Conservation (phyloP, 225 moss, liverwort and hornwort species). For the Takakia lepidozioides region DNA sequence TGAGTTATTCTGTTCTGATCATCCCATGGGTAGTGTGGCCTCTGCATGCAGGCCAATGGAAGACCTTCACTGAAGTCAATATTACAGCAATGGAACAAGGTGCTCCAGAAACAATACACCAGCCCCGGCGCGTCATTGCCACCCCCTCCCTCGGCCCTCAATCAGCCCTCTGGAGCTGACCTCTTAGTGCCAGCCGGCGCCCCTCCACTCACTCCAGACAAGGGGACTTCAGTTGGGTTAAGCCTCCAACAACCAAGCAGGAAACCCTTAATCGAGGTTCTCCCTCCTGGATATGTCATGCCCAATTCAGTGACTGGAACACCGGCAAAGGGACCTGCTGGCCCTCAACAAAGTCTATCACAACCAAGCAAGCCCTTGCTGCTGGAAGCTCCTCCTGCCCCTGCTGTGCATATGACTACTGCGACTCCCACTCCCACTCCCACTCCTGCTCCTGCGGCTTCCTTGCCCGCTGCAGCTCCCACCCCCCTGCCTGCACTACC, state of each 20-base stretch:
- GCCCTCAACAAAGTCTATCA: constrained; percentile 25
- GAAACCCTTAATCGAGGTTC: constrained; percentile 69
- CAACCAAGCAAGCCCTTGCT: constrained; percentile 36
- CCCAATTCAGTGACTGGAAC: constrained; percentile 37
- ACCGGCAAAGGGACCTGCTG: constrained; percentile 34
- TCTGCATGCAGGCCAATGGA: constrained; percentile 73
- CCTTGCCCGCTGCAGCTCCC: too few relatives aligned
- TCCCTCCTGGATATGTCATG: constrained; percentile 70
- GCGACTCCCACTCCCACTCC: too few relatives aligned
- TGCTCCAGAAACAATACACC: constrained; percentile 69
- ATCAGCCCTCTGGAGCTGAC: constrained; percentile 77
- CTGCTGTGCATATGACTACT: neutral
- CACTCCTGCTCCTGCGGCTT: too few relatives aligned
- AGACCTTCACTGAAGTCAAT: constrained; percentile 52
- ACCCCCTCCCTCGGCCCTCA: constrained; percentile 59
- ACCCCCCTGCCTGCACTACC: too few relatives aligned
- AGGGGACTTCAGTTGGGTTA: constrained; percentile 48
- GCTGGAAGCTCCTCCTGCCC: constrained; percentile 32
- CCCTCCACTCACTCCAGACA: constrained; percentile 56
- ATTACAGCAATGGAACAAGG: constrained; percentile 80
- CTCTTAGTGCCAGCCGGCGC: constrained; percentile 54
- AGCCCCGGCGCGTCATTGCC: constrained; percentile 34
- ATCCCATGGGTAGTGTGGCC: constrained; percentile 8
- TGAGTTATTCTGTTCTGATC: constrained; percentile 1
- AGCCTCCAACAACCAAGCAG: constrained; percentile 30